Percentiles rank a stretch among this genome's conserved stretches.
These are phyloP conservation scores for Spirogloea muscicola DNA, from an alignment of 139 green algal species.

Conservation along the genomic window DNA sequence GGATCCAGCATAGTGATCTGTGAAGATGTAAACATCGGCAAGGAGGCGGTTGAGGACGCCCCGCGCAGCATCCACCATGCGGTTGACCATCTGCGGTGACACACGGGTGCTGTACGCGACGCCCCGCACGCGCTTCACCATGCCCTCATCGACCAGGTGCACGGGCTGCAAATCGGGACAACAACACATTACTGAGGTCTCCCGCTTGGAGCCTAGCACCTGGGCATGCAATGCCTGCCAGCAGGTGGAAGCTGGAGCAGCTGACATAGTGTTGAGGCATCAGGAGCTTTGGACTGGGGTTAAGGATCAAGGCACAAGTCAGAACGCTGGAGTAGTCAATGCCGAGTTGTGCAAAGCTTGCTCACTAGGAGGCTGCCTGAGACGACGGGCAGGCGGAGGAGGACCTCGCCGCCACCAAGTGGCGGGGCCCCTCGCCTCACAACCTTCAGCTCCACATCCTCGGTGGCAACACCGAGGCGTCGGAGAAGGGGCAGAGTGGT, in stretches of 20 bases:
- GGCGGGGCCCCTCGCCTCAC: slow-evolving; percentile 70
- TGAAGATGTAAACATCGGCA: slow-evolving; percentile 98
- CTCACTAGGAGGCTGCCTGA: neutral
- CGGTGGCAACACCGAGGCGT: slow-evolving; percentile 50
- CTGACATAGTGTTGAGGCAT: slow-evolving; percentile 1
- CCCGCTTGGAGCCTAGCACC: neutral
- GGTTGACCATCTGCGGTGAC: slow-evolving; percentile 69
- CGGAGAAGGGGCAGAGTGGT: slow-evolving; percentile 88
- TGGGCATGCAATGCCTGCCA: neutral
- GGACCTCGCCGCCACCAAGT: slow-evolving; percentile 79
- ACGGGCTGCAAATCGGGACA: slow-evolving; percentile 38
- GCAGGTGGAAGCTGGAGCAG: neutral
- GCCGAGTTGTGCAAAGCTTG: too few species aligned
- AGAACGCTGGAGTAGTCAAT: too few species aligned
- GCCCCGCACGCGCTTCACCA: slow-evolving; percentile 91
- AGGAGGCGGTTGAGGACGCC: slow-evolving; percentile 89
- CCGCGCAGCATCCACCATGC: slow-evolving; percentile 69
- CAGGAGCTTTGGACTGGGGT: too few species aligned
- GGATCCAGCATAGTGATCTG: slow-evolving; percentile 76
- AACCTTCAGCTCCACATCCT: slow-evolving; percentile 69
- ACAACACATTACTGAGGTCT: neutral
- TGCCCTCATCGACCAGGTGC: slow-evolving; percentile 76
- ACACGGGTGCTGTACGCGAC: slow-evolving; percentile 84
- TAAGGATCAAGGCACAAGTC: too few species aligned
- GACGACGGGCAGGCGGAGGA: slow-evolving; percentile 52